Conservation (phyloP, 148 eudicot genomes). For the Rhododendron ferrugineum region DNA sequence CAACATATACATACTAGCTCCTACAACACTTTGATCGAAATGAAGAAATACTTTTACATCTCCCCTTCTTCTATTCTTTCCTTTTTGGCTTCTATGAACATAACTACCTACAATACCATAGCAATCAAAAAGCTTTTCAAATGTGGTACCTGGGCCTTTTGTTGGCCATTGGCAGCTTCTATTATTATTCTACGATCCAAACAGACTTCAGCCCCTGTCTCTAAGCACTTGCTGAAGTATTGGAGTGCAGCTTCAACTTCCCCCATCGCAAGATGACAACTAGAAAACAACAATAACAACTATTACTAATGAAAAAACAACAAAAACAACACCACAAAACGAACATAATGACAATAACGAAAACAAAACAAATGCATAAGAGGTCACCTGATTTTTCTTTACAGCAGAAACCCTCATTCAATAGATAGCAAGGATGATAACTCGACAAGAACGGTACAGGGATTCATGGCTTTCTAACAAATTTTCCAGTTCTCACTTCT, state of each 20-base stretch:
- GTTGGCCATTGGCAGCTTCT: constrained; percentile 81
- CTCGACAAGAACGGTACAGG: background rate
- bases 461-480: background rate
- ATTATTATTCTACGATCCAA: constrained; percentile 71
- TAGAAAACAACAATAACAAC: constrained; percentile 9
- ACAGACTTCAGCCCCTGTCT: constrained; percentile 42
- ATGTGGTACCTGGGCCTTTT: constrained; percentile 66
- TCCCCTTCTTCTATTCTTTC: background rate
- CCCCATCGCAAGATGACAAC: constrained; percentile 83
- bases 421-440: background rate
- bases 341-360: background rate
- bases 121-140: background rate
- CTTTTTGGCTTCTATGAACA: background rate
- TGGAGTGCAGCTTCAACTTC: constrained; percentile 66
- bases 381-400: background rate
- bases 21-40: background rate
- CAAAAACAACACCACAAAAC: background rate
- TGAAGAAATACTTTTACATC: background rate
- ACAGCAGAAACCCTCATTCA: background rate
- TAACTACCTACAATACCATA: background rate
- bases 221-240: constrained; percentile 52
- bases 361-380: background rate
- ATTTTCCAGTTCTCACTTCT: background rate
- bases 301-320: background rate
- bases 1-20: background rate